phyloP scores from a whole-genome alignment of 1,139 yeast species.

The Magnusiomyces tetraspermus region DNA sequence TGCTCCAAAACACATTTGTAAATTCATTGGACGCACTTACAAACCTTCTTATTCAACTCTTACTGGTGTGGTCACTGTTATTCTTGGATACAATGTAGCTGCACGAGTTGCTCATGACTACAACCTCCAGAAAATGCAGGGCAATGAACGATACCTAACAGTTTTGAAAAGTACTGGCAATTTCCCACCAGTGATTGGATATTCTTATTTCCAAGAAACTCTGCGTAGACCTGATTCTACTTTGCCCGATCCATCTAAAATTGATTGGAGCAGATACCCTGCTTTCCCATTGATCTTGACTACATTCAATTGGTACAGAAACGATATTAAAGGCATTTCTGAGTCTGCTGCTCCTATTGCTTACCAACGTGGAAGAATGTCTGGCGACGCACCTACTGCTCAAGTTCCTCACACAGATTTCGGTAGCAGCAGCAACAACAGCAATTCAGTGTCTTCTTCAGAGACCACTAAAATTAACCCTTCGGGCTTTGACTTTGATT shows the following conservation, averaged over 20 bases:
- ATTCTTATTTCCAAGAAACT: slow-evolving; percentile 12
- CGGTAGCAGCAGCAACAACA: neutral
- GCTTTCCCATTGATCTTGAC: slow-evolving; percentile 12
- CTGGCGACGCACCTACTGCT: neutral
- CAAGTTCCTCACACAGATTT: slow-evolving; percentile 6
- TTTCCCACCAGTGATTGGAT: slow-evolving; percentile 13
- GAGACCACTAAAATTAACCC: slow-evolving; percentile 5
- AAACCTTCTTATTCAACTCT: slow-evolving; percentile 8
- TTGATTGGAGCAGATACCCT: slow-evolving; percentile 13
- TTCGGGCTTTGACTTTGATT: neutral
- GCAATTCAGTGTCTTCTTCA: no score
- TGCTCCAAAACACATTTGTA: slow-evolving; percentile 10
- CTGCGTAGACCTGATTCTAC: slow-evolving; percentile 7
- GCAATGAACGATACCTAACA: slow-evolving; percentile 3
- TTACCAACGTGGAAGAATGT: neutral
- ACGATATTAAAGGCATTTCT: slow-evolving; percentile 8
- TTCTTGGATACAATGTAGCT: slow-evolving; percentile 7
- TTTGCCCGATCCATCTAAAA: slow-evolving; percentile 12
- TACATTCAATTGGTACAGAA: slow-evolving; percentile 3
- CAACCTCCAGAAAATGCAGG: slow-evolving; percentile 3
- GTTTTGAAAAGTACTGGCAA: slow-evolving; percentile 5
- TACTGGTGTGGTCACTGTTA: slow-evolving; percentile 5
- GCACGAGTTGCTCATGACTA: slow-evolving; percentile 4
- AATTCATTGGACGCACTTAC: slow-evolving; percentile 4
- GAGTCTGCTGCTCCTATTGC: neutral